Conservation (phyloP, 1,284 basidiomycete genomes). For the Ceratorhiza oryzae-sativae region DNA sequence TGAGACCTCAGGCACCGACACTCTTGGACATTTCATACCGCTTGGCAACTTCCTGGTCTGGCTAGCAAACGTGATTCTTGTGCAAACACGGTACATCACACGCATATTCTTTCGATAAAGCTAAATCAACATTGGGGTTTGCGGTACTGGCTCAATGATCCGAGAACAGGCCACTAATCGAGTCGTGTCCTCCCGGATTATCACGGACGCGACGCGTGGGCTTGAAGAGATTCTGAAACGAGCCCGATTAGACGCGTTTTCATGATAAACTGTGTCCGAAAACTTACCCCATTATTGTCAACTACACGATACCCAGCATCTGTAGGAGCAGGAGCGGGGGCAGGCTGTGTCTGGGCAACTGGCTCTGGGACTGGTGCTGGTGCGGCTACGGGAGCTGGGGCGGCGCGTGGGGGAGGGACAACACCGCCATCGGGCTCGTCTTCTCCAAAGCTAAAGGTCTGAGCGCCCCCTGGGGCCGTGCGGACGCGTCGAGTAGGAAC, state of each 20-base stretch:
- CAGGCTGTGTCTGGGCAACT: background rate
- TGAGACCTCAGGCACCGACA: too few species aligned
- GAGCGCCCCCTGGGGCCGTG: conserved; percentile 23
- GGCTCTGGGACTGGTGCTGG: background rate
- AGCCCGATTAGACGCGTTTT: background rate
- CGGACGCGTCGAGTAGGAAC: conserved; percentile 32
- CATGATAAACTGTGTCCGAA: background rate
- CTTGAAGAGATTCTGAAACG: conserved; percentile 39
- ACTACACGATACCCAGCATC: conserved; percentile 22
- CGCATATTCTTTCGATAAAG: background rate
- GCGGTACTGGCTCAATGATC: background rate
- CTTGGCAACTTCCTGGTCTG: too few species aligned
- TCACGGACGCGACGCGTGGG: conserved; percentile 42
- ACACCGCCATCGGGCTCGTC: background rate
- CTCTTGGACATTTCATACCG: too few species aligned
- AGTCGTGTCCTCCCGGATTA: conserved; percentile 24
- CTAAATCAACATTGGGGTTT: background rate
- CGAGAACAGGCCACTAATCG: conserved; percentile 16
- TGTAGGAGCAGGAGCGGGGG: background rate
- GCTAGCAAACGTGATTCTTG: too few species aligned
- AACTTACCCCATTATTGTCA: conserved; percentile 33
- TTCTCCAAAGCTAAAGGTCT: conserved; percentile 29
- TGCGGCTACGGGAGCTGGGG: conserved; percentile 5
- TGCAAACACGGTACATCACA: background rate
- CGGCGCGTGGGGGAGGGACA: conserved; percentile 3